Conservation (phyloP, 1,284 basidiomycete genomes). For the Inonotus obliquus region DNA sequence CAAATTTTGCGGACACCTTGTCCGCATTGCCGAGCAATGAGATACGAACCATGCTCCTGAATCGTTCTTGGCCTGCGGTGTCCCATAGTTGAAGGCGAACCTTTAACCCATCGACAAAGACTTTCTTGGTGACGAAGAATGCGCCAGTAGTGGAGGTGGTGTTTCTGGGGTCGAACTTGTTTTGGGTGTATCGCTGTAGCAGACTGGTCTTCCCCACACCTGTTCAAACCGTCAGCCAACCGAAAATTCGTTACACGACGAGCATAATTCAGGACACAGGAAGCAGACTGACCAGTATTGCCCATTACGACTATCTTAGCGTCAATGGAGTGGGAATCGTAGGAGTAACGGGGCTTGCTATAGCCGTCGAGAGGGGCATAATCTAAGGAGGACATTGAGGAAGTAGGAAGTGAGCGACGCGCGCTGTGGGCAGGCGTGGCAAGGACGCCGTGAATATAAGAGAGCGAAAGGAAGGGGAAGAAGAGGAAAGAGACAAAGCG, state of each 20-base stretch:
- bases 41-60: conserved; percentile 80
- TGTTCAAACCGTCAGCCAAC: conserved; percentile 9
- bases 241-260: neutral
- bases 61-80: conserved; percentile 96
- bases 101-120: conserved; percentile 81
- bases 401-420: conserved; percentile 26
- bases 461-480: neutral
- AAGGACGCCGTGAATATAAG: neutral
- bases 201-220: conserved; percentile 95
- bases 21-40: conserved; percentile 21
- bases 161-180: conserved; percentile 82
- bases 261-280: neutral
- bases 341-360: conserved; percentile 58
- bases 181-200: conserved; percentile 88
- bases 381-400: conserved; percentile 37
- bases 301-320: conserved; percentile 97
- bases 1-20: conserved; percentile 18
- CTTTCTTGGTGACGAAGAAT: conserved; percentile 93
- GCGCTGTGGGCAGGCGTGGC: conserved; percentile 30
- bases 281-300: conserved; percentile 67
- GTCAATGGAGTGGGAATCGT: conserved; percentile 64
- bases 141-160: conserved; percentile 92
- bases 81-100: conserved; percentile 91
- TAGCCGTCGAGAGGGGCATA: conserved; percentile 57
- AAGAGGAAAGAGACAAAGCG: conserved; percentile 4